Conservation (phyloP, 2,329 filamentous ascomycete species). For the Penicillium janthinellum region DNA sequence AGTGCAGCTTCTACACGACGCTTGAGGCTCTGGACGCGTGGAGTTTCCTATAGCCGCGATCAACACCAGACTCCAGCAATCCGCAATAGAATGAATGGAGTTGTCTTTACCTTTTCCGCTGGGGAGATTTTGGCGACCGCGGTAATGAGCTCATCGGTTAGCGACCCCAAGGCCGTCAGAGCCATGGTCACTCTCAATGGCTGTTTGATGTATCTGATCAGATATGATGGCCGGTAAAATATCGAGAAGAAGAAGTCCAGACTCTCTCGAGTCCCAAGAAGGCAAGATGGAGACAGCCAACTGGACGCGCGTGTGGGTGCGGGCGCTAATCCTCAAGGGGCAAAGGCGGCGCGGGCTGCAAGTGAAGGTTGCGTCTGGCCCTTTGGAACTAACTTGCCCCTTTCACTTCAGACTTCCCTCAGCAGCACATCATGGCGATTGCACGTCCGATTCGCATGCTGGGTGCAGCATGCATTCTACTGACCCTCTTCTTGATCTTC, state of each 20-base stretch:
- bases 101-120: constrained; percentile 48
- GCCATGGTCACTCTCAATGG: constrained; percentile 58
- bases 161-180: constrained; percentile 64
- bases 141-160: constrained; percentile 72
- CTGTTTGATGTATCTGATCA: not conserved
- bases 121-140: constrained; percentile 59
- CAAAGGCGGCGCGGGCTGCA: constrained; percentile 24
- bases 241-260: not conserved
- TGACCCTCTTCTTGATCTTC: constrained; percentile 79
- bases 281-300: constrained; percentile 8
- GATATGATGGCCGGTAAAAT: not conserved
- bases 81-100: not conserved
- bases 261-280: not conserved
- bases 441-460: constrained; percentile 82
- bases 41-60: constrained; percentile 29
- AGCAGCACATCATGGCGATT: constrained; percentile 68
- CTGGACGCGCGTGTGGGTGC: constrained; percentile 14
- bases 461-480: constrained; percentile 67
- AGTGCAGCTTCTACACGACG: constrained; percentile 37
- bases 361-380: constrained; percentile 14
- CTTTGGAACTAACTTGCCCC: constrained; percentile 13
- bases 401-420: constrained; percentile 19
- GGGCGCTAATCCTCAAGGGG: constrained; percentile 31
- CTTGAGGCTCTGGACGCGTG: constrained; percentile 34
- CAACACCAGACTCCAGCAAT: constrained; percentile 6